A percentile compares a stretch with the other conserved stretches of the same genome.
Conservation (phyloP, 2,329 filamentous ascomycete genomes). For the Corinectria fuckeliana region DNA sequence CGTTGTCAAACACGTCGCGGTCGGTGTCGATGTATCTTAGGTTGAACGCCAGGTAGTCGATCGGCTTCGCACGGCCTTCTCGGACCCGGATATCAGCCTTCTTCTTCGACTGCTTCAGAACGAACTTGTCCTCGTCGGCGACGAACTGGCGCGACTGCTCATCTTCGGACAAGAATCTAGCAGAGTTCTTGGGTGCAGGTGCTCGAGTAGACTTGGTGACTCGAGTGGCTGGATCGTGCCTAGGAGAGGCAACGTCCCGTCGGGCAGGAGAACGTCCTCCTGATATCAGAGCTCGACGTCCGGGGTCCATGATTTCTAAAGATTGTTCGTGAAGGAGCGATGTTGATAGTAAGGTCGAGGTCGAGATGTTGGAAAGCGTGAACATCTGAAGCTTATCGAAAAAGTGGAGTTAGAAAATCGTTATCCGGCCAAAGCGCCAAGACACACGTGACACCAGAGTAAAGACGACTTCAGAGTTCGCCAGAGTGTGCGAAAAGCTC, state of each 20-base stretch:
- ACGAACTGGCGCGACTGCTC: conserved; percentile 85
- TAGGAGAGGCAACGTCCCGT: conserved; percentile 61
- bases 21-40: conserved; percentile 87
- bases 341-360: not conserved
- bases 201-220: conserved; percentile 56
- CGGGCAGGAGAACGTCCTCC: conserved; percentile 51
- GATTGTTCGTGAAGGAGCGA: not conserved
- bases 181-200: conserved; percentile 38
- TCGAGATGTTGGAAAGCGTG: not conserved
- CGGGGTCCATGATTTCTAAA: conserved; percentile 57
- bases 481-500: not conserved
- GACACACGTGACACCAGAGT: not conserved
- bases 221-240: conserved; percentile 61
- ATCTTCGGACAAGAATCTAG: conserved; percentile 71
- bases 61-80: conserved; percentile 87
- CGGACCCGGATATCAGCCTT: conserved; percentile 95
- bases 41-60: conserved; percentile 93
- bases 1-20: conserved; percentile 84
- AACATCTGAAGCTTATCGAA: not conserved
- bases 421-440: not conserved
- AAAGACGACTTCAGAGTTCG: not conserved
- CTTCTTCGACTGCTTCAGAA: conserved; percentile 96
- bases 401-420: conserved; percentile 6
- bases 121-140: conserved; percentile 93
- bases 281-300: conserved; percentile 60